Evolutionary conservation across 2,329 filamentous ascomycete species (phyloP), one percentile per base, ranked within the genome.

Genomic region (Nemania abortiva): DNA sequence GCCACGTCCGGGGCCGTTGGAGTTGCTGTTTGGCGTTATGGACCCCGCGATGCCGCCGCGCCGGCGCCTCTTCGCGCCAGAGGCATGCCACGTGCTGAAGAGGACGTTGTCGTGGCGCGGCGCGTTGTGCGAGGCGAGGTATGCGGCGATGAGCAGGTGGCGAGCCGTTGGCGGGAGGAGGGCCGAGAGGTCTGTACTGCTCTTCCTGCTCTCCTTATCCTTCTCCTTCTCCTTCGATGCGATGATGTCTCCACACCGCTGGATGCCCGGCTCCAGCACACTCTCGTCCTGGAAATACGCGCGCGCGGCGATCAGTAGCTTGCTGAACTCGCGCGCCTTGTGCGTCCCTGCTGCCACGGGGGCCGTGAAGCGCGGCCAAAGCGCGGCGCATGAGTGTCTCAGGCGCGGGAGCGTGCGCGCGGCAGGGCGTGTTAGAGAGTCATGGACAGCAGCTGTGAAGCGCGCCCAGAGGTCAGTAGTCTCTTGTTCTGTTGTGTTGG

Each of bases 291-390:
- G 91, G 77, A 95, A 92, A 39, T 93, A 85, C 0, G 85, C 83
- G 18, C 91, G 85, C 29, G 90, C 88, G 1, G 89, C 88, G 57
- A 95, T 90, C 65, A 98, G 87, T 7, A 99, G 84, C 70, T 92
- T 91, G 15, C 92, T 91, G 80, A 98, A 98, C 76, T 98, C 94
- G 74, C 91, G 90, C 10, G 92, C 89, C 1, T 87, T 87, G 74
- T 91, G 90, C 9, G 91, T 90, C n/a, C 92, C 92, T 1, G 90
- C 88, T 1, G 90, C 81, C 27, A 98, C 87, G 0, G 95, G 95
- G 6, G 89, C 87, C 0, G 93, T 90, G 80, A 99, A 98, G 3
- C 90, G 88, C 11, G 91, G 90, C 96, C 96, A 99, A 22, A 98
- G 86, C 52, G 90, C 88, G 57, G 88, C 81, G 76, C 92, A 94